Conservation (phyloP, 768 basidiomycete genomes). For the Lactarius deliciosus region DNA sequence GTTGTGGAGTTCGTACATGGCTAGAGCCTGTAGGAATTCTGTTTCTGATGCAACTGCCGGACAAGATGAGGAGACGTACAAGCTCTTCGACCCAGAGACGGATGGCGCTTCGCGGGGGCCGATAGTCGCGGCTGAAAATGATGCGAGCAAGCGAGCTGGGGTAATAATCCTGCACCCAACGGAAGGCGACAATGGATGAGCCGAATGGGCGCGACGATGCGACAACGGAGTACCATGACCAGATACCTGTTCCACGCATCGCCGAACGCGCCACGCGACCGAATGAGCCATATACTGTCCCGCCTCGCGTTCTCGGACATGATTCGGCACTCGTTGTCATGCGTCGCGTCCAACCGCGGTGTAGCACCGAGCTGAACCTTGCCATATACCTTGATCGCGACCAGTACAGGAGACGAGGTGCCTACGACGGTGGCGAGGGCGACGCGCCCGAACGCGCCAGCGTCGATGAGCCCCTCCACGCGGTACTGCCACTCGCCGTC, state of each 20-base stretch:
- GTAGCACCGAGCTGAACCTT: conserved; percentile 2
- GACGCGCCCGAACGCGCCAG: conserved; percentile 22
- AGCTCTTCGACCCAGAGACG: conserved; percentile 24
- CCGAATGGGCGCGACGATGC: too few relatives aligned
- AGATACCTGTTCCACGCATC: conserved; percentile 23
- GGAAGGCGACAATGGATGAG: not conserved
- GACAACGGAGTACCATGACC: conserved; percentile 17
- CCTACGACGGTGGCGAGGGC: conserved; percentile 13
- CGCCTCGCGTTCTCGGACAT: conserved; percentile 8
- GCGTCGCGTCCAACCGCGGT: not conserved
- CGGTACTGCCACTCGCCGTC: conserved; percentile 9
- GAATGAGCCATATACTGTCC: conserved; percentile 7
- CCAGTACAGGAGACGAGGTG: not conserved
- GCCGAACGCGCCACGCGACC: conserved; percentile 8
- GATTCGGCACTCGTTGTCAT: conserved; percentile 11
- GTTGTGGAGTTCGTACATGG: conserved; percentile 38
- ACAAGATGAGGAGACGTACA: not conserved
- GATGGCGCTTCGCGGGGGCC: not conserved
- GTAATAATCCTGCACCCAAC: conserved; percentile 22
- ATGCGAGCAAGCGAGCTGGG: conserved; percentile 19
- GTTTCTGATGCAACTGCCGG: too few relatives aligned
- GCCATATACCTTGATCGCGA: conserved; percentile 23
- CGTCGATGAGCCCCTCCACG: conserved; percentile 21
- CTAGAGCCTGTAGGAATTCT: conserved; percentile 15
- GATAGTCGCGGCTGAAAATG: not conserved